Evolutionary conservation across 2,329 filamentous ascomycete genomes (phyloP).

Genomic region (Setomelanomma holmii): DNA sequence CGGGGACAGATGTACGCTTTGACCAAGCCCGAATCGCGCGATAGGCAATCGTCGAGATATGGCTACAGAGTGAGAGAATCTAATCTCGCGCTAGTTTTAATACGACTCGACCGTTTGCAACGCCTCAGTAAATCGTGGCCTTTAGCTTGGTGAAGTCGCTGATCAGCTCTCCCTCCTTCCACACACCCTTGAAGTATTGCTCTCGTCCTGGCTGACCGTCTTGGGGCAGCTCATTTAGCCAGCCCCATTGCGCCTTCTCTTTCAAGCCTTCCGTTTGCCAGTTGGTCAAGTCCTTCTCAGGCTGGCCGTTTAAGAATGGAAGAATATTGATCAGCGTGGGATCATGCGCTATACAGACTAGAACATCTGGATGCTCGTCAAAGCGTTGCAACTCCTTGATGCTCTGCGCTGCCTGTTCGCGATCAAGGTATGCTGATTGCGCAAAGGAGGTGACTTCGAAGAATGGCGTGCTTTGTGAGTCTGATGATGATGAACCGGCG

Average conservation of each 20-base stretch:
- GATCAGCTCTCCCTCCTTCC: constrained; percentile 13
- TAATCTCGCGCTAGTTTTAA: too few relatives aligned
- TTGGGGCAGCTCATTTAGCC: constrained; percentile 21
- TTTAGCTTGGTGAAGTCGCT: constrained; percentile 17
- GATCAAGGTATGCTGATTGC: constrained; percentile 21
- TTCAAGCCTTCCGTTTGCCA: constrained; percentile 12
- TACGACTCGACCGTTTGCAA: not conserved
- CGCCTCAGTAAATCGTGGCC: constrained; percentile 13
- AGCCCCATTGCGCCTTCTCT: constrained; percentile 23
- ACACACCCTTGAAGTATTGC: constrained; percentile 17
- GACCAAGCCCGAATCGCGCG: too few relatives aligned
- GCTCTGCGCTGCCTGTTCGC: constrained; percentile 11
- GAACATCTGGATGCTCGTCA: constrained; percentile 14
- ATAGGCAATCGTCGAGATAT: too few relatives aligned
- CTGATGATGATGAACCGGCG: constrained; percentile 5
- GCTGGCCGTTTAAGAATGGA: constrained; percentile 10
- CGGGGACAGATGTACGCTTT: too few relatives aligned
- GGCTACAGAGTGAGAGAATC: too few relatives aligned
- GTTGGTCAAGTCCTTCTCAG: constrained; percentile 2
- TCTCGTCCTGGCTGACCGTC: constrained; percentile 12
- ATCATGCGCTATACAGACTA: constrained; percentile 25
- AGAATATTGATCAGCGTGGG: constrained; percentile 12
- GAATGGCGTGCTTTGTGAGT: constrained; percentile 11
- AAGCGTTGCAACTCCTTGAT: constrained; percentile 17
- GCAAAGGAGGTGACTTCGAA: constrained; percentile 14